Conservation (phyloP, 441 rosid species). For the Viola pubescens region DNA sequence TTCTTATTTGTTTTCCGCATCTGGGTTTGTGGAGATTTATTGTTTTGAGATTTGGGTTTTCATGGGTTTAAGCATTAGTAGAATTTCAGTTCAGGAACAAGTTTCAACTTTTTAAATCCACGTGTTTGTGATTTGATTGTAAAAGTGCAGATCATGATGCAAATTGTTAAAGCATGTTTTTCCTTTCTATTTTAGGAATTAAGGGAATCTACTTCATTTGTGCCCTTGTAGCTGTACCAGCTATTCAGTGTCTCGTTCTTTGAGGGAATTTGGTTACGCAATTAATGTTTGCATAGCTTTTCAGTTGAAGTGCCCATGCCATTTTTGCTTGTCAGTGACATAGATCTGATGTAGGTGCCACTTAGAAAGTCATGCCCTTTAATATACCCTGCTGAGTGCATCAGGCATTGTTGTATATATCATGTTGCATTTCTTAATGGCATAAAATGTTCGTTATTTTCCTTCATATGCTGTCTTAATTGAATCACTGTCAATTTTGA, state of each 20-base stretch:
- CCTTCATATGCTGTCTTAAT: too few relatives aligned
- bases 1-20: neutral
- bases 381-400: too few relatives aligned
- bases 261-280: neutral
- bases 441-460: too few relatives aligned
- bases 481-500: neutral
- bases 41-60: constrained; percentile 2
- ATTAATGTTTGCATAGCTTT: too few relatives aligned
- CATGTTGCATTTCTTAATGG: too few relatives aligned
- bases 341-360: too few relatives aligned
- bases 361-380: too few relatives aligned
- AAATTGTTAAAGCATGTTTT: neutral
- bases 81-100: neutral
- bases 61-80: neutral
- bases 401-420: too few relatives aligned
- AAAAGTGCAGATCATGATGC: neutral
- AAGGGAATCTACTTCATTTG: constrained; percentile 2
- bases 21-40: neutral
- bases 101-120: neutral
- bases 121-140: neutral
- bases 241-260: neutral
- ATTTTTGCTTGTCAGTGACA: too few relatives aligned
- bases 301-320: too few relatives aligned
- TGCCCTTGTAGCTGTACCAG: neutral
- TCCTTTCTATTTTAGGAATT: neutral